A percentile compares a stretch with the other conserved stretches of the same genome.
Conservation (phyloP, 2,329 filamentous ascomycete species). For the Ophiognomonia clavigignenti-juglandacearum region DNA sequence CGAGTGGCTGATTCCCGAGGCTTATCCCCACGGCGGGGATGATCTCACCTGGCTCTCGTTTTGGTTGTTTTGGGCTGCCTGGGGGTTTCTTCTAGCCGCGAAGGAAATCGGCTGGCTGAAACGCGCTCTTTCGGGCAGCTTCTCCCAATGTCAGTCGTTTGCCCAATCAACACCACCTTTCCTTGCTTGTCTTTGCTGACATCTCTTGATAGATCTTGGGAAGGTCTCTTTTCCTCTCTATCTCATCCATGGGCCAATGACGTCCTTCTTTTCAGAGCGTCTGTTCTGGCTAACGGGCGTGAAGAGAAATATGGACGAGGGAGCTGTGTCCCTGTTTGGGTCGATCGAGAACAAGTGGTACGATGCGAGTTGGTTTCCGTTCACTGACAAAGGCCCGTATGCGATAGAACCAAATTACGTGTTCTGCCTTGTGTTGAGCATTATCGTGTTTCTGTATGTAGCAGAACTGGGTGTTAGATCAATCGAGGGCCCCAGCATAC, state of each 20-base stretch:
- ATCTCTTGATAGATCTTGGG: constrained; percentile 1
- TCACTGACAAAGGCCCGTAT: not conserved
- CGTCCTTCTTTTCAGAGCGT: not conserved
- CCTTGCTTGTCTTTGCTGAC: not conserved
- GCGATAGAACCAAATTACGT: constrained; percentile 6
- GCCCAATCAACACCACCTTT: not conserved
- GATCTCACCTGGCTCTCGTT: constrained; percentile 1
- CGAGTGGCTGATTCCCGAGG: constrained; percentile 4
- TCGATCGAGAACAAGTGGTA: constrained; percentile 1
- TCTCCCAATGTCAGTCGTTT: constrained; percentile 13
- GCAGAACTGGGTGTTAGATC: constrained; percentile 2
- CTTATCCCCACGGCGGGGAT: too few relatives aligned
- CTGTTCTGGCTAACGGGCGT: constrained; percentile 3
- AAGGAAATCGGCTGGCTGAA: constrained; percentile 12
- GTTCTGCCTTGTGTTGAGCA: constrained; percentile 1
- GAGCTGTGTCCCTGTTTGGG: not conserved
- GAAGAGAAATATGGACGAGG: not conserved
- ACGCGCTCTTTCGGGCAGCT: constrained; percentile 1
- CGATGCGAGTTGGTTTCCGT: constrained; percentile 6
- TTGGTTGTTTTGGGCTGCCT: constrained; percentile 15
- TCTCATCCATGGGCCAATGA: constrained; percentile 4
- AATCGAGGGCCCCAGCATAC: constrained; percentile 2
- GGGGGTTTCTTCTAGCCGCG: constrained; percentile 5
- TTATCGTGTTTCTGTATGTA: constrained; percentile 6
- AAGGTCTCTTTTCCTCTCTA: constrained; percentile 7